Conservation (phyloP, 2,329 filamentous ascomycete species). For the Nannizzia gypsea region DNA sequence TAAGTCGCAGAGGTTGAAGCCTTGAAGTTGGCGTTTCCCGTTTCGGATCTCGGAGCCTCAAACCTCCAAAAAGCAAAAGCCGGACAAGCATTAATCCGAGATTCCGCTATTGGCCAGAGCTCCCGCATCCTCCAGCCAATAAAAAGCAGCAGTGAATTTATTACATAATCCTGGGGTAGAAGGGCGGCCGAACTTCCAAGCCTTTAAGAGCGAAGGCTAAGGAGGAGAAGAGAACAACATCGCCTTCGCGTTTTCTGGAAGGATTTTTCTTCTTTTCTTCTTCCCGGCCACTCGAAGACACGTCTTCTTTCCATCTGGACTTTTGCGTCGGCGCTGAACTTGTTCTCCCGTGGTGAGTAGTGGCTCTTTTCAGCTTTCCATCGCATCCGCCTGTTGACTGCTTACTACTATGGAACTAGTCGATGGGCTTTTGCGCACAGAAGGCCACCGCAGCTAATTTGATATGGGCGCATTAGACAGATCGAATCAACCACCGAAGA, state of each 20-base stretch:
- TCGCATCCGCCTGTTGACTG: background rate
- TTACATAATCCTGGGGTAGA: background rate
- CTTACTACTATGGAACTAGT: background rate
- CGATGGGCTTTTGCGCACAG: background rate
- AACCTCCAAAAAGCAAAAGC: background rate
- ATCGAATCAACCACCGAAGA: background rate
- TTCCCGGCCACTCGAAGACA: background rate
- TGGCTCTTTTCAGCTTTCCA: background rate
- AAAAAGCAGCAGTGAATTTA: background rate
- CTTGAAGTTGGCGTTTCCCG: background rate
- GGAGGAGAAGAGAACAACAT: constrained; percentile 1
- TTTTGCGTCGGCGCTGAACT: background rate
- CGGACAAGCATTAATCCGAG: background rate
- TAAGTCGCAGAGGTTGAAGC: no score
- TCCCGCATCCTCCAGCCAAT: background rate
- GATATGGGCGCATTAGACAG: background rate
- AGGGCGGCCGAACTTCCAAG: background rate
- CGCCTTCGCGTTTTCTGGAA: background rate
- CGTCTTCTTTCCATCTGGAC: background rate
- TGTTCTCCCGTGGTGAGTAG: background rate
- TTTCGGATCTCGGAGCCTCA: background rate
- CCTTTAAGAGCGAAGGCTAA: background rate
- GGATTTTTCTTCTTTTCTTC: background rate
- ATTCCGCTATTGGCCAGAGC: background rate
- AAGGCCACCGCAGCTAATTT: background rate